Evolutionary conservation across 1,284 basidiomycete species (phyloP), one percentile per base, ranked within the genome.

Genomic region (Pisolithus thermaeus): DNA sequence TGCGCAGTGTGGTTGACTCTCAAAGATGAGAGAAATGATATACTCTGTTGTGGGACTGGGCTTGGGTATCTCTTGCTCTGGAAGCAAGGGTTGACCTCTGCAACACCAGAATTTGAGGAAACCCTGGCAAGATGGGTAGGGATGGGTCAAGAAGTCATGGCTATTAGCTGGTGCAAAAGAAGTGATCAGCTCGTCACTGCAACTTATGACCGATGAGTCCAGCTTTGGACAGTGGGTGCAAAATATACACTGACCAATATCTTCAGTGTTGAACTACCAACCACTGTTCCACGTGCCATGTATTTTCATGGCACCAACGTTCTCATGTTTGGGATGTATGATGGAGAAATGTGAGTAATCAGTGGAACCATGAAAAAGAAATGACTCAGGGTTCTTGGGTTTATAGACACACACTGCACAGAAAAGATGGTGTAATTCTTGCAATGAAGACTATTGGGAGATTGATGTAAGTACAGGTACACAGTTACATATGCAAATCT

Each of bases 281-380:
- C 40, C 6, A 36, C 37, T 5, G 18, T 55, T 18, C 54, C 41
- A 7, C n/a, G 18, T 7, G 41, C 48, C 23, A 6, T 50, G 1
- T 32, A 47, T 16, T 50, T 47, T 30, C 36, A 45, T 1, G 30
- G 48, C 1, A 11, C 32, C 7, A 37, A 53, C 6, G 28, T 55
- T 4, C 11, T 49, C 16, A 32, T 52, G 3, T 52, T 52, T 16
- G 23, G 51, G 3, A 52, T 49, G 47, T 49, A 49, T 45, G n/a
- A 50, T 18, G 14, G 52, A 7, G 46, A 56, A 23, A 43, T 56
- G 49, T 56, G 41, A 51, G 54, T 53, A 28, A 8, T 5, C 28
- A 28, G 9, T 2, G 9, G 28, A 28, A 9, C 12, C 7, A 12
- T 25, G 11, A 23, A 42, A 4, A 47, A 48, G 23, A 16, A 4